A percentile compares a stretch with the other conserved stretches of the same genome.
phyloP scores from a whole-genome alignment of 2,329 filamentous ascomycete species.

The Juglanconis sp. region DNA sequence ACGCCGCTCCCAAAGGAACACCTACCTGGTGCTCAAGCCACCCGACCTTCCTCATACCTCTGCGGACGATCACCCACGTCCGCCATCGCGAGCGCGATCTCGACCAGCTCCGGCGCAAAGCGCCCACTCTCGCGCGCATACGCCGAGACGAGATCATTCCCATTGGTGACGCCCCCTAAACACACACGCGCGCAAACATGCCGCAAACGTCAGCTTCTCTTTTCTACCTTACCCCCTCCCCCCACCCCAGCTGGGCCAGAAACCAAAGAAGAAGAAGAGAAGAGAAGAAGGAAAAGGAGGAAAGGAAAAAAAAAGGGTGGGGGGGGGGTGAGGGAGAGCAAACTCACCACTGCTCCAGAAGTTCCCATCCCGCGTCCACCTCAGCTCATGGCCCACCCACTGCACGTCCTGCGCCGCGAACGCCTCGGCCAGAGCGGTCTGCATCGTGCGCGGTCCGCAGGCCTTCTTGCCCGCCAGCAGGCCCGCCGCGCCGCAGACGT shows the following conservation, averaged over 20 bases:
- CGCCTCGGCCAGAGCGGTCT: constrained; percentile 35
- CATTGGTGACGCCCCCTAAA: constrained; percentile 52
- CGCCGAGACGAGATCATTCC: constrained; percentile 53
- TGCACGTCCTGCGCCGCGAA: constrained; percentile 33
- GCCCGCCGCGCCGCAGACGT: constrained; percentile 46
- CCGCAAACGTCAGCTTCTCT: background rate
- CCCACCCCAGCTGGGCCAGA: too few species aligned
- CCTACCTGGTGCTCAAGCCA: too few species aligned
- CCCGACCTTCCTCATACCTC: too few species aligned
- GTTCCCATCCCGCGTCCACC: constrained; percentile 52
- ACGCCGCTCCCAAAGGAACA: too few species aligned
- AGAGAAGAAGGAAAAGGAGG: background rate
- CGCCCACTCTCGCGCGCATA: constrained; percentile 43
- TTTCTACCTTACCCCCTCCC: too few species aligned
- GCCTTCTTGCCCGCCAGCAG: constrained; percentile 42
- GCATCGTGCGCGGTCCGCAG: constrained; percentile 45
- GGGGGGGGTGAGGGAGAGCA: background rate
- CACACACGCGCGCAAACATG: background rate
- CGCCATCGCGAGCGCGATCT: constrained; percentile 40
- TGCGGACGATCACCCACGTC: constrained; percentile 49
- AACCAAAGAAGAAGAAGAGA: constrained; percentile 1
- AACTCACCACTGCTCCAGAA: constrained; percentile 52
- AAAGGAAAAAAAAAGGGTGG: background rate
- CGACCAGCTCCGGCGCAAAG: constrained; percentile 41
- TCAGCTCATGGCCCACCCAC: constrained; percentile 42